Conservation (phyloP, 2,329 filamentous ascomycete species). For the Cucurbitaria berberidis region DNA sequence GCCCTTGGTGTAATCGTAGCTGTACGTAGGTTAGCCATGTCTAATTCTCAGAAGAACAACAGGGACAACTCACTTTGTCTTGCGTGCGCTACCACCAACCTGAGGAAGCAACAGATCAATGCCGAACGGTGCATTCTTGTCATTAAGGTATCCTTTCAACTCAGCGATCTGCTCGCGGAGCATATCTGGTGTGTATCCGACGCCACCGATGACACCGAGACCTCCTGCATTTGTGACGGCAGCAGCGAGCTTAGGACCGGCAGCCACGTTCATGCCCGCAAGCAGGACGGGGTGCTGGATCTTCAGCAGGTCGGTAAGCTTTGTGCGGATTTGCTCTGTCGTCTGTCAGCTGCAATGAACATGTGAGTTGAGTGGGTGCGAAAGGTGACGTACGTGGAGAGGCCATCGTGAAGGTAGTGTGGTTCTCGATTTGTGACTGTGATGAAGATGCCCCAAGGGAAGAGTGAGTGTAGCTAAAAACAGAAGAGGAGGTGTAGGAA, state of each 20-base stretch:
- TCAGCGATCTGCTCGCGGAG: slow-evolving; percentile 92
- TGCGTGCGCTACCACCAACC: slow-evolving; percentile 90
- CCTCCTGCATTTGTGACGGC: slow-evolving; percentile 97
- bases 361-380: slow-evolving; percentile 26
- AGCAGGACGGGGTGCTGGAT: slow-evolving; percentile 97
- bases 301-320: slow-evolving; percentile 92
- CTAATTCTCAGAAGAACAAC: not conserved
- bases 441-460: not conserved
- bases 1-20: slow-evolving; percentile 99
- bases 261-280: slow-evolving; percentile 98
- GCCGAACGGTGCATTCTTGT: slow-evolving; percentile 95
- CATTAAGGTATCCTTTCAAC: slow-evolving; percentile 83
- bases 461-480: slow-evolving; percentile 6
- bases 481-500: slow-evolving; percentile 15
- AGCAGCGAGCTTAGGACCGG: slow-evolving; percentile 92
- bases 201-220: slow-evolving; percentile 93
- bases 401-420: slow-evolving; percentile 63
- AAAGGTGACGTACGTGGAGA: slow-evolving; percentile 72
- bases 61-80: slow-evolving; percentile 74
- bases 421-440: not conserved
- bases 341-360: slow-evolving; percentile 31
- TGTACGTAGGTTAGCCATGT: slow-evolving; percentile 48
- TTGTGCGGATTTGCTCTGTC: slow-evolving; percentile 85
- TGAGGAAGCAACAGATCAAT: slow-evolving; percentile 93
- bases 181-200: slow-evolving; percentile 97